A percentile compares a stretch with the other conserved stretches of the same genome.
Conservation (phyloP, 176 grass and related monocot genomes). For the Chloris gayana region DNA sequence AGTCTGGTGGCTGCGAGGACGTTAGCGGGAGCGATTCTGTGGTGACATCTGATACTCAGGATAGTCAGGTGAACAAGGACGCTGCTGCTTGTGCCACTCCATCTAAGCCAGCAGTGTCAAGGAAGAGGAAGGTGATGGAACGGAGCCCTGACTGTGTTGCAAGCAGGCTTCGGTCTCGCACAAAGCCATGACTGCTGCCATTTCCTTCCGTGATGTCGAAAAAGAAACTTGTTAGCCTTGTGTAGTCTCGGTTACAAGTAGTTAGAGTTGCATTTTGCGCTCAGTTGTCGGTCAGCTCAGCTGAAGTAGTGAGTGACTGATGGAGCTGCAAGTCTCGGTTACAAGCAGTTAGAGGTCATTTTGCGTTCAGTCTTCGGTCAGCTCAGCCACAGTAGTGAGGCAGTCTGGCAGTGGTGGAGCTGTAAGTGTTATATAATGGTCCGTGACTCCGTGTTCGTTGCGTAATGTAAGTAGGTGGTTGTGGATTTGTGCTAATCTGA, state of each 20-base stretch:
- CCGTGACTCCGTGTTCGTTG: not conserved
- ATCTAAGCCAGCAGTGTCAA: conserved; percentile 4
- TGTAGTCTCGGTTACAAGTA: not conserved
- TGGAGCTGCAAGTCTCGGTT: too few species aligned
- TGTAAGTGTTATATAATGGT: too few species aligned
- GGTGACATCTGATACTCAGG: conserved; percentile 34
- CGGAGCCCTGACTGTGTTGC: conserved; percentile 36
- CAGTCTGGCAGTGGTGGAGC: too few species aligned
- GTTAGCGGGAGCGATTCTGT: conserved; percentile 18
- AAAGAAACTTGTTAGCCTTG: not conserved
- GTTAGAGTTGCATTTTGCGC: not conserved
- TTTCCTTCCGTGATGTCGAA: not conserved
- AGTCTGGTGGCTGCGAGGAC: conserved; percentile 3
- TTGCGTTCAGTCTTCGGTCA: too few species aligned
- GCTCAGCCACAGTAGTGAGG: too few species aligned
- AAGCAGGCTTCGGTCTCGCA: too few species aligned
- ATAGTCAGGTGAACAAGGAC: conserved; percentile 21
- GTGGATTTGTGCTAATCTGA: not conserved
- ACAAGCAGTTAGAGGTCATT: too few species aligned
- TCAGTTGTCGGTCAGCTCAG: not conserved
- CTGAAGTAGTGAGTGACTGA: not conserved
- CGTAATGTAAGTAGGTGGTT: not conserved
- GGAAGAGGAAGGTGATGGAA: conserved; percentile 48
- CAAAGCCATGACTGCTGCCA: conserved; percentile 13
- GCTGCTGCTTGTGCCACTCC: conserved; percentile 27